Base-by-base conservation (phyloP, 2,329 filamentous ascomycete genomes). In the Tolypocladium nubicola region DNA sequence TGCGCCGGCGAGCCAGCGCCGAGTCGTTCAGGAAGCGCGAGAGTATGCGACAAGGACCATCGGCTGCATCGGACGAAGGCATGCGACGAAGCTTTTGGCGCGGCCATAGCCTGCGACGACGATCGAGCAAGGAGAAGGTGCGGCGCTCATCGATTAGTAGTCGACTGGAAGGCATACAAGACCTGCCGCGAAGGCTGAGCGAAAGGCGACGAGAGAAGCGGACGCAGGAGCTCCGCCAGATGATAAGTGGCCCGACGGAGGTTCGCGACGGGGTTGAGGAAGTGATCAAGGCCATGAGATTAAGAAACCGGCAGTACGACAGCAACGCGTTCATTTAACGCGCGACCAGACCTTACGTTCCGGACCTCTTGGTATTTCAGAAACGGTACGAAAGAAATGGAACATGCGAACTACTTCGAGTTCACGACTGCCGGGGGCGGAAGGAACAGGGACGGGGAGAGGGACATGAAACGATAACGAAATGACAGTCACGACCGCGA, bases 181-280 rank as follows among this genome's bases (percentile, higher is more conserved):
- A 78, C 33, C 68, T 86, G 4, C 76, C 79, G 39, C 75, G 79
- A 19, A 76, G 77, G 53, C 63, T 86, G 19, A 84, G 80, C 64
- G 84, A 87, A 63, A 76, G 76, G 61, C 74, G 80, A 55, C 76
- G 82, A 30, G 80, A 84, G 69, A 84, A 81, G 70, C 73, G 84
- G 55, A 79, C 77, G 26, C 75, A 80, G 58, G 81, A 82, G 64
- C 72, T 87, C 56, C 75, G 83, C 9, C 73, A 78, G 61, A 85
- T 77, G 68, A 87, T 87, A 50, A 84, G 82, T 59, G 77, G 75
- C 6, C 84, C 84, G 0, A 76, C 71, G 30, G 79, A 83, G 64
- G 80, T 84, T 23, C 72, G 81, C 33, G 81, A 84, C 61, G 80
- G 81, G 4, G 79, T 84, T 3, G 79, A 76, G 16, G 81, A 84